A percentile compares a stretch with the other conserved stretches of the same genome.
These are phyloP conservation scores for Helotiales sp. DNA, from an alignment of 2,329 filamentous ascomycete genomes.

Conservation along the genomic window DNA sequence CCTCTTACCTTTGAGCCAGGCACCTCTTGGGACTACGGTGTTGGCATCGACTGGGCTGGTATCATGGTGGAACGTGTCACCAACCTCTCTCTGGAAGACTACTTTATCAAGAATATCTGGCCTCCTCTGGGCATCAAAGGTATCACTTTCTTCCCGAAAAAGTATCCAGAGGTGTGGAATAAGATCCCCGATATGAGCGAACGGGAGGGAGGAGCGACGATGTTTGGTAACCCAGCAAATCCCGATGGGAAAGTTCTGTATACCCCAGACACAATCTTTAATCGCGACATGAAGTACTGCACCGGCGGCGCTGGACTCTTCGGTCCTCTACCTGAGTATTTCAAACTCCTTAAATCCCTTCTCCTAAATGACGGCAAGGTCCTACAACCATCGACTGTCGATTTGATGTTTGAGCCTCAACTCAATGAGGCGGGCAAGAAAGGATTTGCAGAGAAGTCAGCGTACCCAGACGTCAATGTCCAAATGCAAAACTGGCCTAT, in stretches of 20 bases:
- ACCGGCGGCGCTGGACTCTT: constrained; percentile 40
- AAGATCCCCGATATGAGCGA: constrained; percentile 24
- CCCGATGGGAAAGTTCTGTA: constrained; percentile 17
- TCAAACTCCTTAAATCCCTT: constrained; percentile 46
- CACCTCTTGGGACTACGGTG: constrained; percentile 58
- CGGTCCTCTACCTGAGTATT: constrained; percentile 41
- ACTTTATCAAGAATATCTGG: constrained; percentile 48
- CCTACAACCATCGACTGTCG: constrained; percentile 42
- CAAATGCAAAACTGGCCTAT: constrained; percentile 33
- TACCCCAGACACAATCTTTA: constrained; percentile 6
- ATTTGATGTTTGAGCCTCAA: constrained; percentile 49
- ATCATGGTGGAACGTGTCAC: constrained; percentile 45
- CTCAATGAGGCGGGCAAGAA: constrained; percentile 34
- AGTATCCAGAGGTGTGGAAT: constrained; percentile 15
- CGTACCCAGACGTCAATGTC: constrained; percentile 13
- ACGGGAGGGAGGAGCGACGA: constrained; percentile 18
- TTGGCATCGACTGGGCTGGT: constrained; percentile 55
- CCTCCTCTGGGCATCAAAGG: constrained; percentile 23
- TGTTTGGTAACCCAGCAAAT: constrained; percentile 15
- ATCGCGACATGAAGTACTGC: constrained; percentile 6
- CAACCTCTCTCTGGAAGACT: constrained; percentile 33
- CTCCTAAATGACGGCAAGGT: constrained; percentile 50
- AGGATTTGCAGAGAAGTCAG: constrained; percentile 25
- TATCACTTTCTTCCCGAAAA: constrained; percentile 24
- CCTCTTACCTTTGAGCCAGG: constrained; percentile 66